Evolutionary conservation across 345 rosid genomes (phyloP).

Genomic region (Dipteronia sinensis): DNA sequence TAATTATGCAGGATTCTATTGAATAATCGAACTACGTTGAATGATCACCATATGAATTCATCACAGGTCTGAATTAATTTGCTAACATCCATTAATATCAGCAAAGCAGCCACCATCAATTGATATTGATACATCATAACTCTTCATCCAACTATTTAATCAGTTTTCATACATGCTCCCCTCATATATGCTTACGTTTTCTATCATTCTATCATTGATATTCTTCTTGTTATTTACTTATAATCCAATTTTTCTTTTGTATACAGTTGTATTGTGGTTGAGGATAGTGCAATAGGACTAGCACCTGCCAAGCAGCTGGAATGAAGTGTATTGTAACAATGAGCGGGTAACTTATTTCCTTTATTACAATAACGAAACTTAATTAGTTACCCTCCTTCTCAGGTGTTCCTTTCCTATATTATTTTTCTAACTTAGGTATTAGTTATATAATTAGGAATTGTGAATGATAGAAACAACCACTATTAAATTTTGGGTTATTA

Average conservation of each 20-base stretch:
- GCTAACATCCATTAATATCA: neutral
- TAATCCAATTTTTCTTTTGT: slow-evolving; percentile 15
- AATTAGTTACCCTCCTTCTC: neutral
- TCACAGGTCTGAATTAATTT: neutral
- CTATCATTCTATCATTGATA: too few species aligned
- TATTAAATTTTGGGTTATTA: too few species aligned
- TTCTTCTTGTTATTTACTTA: neutral
- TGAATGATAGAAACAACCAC: too few species aligned
- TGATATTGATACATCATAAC: neutral
- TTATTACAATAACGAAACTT: neutral
- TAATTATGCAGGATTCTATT: neutral
- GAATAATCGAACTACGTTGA: slow-evolving; percentile 3
- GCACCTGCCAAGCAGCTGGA: slow-evolving; percentile 97
- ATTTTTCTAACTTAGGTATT: neutral
- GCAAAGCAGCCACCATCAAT: neutral
- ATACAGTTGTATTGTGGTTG: slow-evolving; percentile 87
- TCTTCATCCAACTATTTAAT: neutral
- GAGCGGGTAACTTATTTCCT: slow-evolving; percentile 60
- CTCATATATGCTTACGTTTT: neutral
- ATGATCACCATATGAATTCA: neutral
- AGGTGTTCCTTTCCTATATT: neutral
- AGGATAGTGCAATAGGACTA: slow-evolving; percentile 89
- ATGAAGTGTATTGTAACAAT: slow-evolving; percentile 93
- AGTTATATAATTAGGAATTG: too few species aligned
- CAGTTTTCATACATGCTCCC: too few species aligned